A percentile compares a stretch with the other conserved stretches of the same genome.
These are phyloP conservation scores for Quercus ilex DNA, from an alignment of 306 rosid genomes.

Conservation along the genomic window DNA sequence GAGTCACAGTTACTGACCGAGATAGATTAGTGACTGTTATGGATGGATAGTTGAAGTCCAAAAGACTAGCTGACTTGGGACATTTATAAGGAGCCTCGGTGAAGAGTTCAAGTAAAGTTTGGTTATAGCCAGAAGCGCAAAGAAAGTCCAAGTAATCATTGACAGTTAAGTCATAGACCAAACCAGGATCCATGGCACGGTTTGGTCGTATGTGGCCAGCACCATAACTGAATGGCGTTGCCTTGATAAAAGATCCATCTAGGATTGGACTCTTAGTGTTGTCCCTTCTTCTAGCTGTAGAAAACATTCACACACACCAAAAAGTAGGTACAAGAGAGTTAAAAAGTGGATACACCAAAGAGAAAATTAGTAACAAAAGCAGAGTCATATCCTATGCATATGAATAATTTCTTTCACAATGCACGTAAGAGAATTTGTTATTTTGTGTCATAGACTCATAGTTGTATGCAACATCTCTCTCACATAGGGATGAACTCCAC, in stretches of 20 bases:
- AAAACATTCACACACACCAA: not conserved
- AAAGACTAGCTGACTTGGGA: slow-evolving; percentile 21
- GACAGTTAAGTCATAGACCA: slow-evolving; percentile 57
- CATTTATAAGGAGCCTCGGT: slow-evolving; percentile 21
- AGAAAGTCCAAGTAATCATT: slow-evolving; percentile 63
- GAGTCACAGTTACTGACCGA: slow-evolving; percentile 34
- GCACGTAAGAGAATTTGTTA: not conserved
- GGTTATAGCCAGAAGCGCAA: slow-evolving; percentile 47
- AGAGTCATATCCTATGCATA: no score
- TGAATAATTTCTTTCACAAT: no score
- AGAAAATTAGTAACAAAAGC: no score
- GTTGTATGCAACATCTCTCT: no score
- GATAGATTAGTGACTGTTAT: slow-evolving; percentile 41
- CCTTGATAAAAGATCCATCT: slow-evolving; percentile 15
- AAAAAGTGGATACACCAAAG: no score
- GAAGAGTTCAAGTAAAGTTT: slow-evolving; percentile 20
- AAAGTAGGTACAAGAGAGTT: not conserved
- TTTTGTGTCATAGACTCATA: no score
- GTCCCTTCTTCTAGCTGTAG: slow-evolving; percentile 54
- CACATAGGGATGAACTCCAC: no score
- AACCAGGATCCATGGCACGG: slow-evolving; percentile 73
- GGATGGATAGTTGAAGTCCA: slow-evolving; percentile 77
- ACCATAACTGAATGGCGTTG: slow-evolving; percentile 54
- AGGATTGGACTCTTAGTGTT: slow-evolving; percentile 44
- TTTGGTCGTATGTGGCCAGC: slow-evolving; percentile 68